Conservation (phyloP, 805 yeast genomes). For the Ogataea neopini region DNA sequence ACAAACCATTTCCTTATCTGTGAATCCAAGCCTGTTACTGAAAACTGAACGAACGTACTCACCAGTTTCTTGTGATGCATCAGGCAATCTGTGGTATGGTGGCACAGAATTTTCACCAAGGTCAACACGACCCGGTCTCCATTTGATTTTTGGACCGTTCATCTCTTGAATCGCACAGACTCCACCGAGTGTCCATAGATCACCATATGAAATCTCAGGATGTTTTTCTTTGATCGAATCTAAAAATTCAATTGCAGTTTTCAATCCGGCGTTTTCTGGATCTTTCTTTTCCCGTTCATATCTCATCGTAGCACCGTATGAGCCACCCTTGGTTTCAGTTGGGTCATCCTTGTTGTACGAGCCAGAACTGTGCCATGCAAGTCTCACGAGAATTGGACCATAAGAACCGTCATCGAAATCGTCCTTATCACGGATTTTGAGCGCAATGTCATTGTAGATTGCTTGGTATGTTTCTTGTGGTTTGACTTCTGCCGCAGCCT, state of each 20-base stretch:
- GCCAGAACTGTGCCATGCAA: conserved; percentile 54
- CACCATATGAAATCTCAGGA: conserved; percentile 66
- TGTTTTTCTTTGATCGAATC: conserved; percentile 53
- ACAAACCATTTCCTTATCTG: conserved; percentile 47
- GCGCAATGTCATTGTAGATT: conserved; percentile 74
- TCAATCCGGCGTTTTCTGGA: conserved; percentile 51
- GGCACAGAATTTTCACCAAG: conserved; percentile 38
- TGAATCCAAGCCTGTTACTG: conserved; percentile 45
- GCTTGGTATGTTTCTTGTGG: conserved; percentile 56
- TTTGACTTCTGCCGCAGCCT: conserved; percentile 35
- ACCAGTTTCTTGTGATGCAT: conserved; percentile 45
- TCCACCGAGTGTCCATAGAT: conserved; percentile 74
- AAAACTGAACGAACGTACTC: conserved; percentile 48
- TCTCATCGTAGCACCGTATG: conserved; percentile 58
- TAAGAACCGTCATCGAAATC: conserved; percentile 64
- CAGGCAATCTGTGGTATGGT: conserved; percentile 52
- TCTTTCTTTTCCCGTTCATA: conserved; percentile 51
- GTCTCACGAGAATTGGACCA: conserved; percentile 47
- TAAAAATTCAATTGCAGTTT: conserved; percentile 55
- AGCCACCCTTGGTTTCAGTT: conserved; percentile 45
- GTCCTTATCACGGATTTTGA: conserved; percentile 52
- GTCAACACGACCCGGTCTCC: conserved; percentile 56
- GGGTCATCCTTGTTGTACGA: conserved; percentile 44
- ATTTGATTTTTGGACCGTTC: conserved; percentile 62
- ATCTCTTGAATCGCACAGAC: conserved; percentile 61